Conservation (phyloP, 768 basidiomycete genomes). For the Termitomyces sp. region DNA sequence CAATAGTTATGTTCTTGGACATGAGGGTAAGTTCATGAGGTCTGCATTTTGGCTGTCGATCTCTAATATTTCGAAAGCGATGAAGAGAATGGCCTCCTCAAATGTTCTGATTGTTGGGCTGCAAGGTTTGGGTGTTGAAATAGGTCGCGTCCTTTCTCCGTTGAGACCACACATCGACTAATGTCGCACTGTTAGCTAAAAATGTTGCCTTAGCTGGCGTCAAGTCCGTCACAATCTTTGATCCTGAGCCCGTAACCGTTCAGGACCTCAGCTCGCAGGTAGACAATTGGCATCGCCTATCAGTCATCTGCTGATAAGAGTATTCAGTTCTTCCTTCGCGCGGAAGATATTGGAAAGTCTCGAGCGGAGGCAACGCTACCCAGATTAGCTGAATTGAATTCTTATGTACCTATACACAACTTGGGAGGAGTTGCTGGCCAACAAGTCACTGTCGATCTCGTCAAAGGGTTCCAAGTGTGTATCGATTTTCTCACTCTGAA, state of each 20-base stretch:
- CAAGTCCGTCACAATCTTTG: conserved; percentile 93
- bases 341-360: conserved; percentile 82
- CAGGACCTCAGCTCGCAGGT: conserved; percentile 93
- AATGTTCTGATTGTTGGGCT: conserved; percentile 92
- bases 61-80: conserved; percentile 50
- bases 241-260: conserved; percentile 84
- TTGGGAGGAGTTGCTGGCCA: conserved; percentile 76
- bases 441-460: conserved; percentile 71
- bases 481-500: not conserved
- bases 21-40: conserved; percentile 63
- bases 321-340: conserved; percentile 85
- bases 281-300: conserved; percentile 16
- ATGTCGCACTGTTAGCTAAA: conserved; percentile 57
- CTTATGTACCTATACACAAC: conserved; percentile 90
- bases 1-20: conserved; percentile 86
- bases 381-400: conserved; percentile 90
- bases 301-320: conserved; percentile 9
- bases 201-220: conserved; percentile 94
- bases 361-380: conserved; percentile 82
- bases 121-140: conserved; percentile 92
- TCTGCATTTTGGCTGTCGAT: not conserved
- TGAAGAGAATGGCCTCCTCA: conserved; percentile 98
- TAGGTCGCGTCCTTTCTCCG: conserved; percentile 42
- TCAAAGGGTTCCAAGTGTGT: conserved; percentile 84
- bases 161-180: conserved; percentile 1